Evolutionary conservation across 169 alveolate genomes (phyloP).

Genomic region (Eimeria brunetti): DNA sequence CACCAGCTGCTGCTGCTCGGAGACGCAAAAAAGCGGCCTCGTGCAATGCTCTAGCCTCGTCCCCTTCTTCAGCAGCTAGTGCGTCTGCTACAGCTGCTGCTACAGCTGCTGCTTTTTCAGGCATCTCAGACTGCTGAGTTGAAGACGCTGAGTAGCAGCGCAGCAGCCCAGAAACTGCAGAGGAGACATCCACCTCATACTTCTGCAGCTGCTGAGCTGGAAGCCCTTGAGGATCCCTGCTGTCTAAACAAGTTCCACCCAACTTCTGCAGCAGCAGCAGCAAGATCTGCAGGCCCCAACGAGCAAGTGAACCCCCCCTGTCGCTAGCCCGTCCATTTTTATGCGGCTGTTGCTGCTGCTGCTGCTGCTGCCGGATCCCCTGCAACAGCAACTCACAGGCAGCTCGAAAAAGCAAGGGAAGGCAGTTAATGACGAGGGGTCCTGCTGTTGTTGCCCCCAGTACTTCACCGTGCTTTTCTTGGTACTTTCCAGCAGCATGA

Average conservation of each 20-base stretch:
- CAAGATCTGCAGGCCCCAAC: constrained; percentile 42
- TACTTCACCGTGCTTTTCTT: neutral
- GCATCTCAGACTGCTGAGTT: neutral
- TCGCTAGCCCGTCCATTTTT: neutral
- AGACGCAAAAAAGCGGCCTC: constrained; percentile 40
- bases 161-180: constrained; percentile 53
- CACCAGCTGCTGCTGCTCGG: constrained; percentile 42
- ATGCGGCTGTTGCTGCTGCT: neutral
- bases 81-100: constrained; percentile 64
- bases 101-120: neutral
- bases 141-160: constrained; percentile 8
- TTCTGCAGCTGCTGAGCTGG: constrained; percentile 45
- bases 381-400: constrained; percentile 47
- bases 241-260: neutral
- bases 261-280: constrained; percentile 37
- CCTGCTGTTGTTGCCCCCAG: neutral
- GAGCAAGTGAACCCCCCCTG: neutral
- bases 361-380: constrained; percentile 44
- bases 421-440: neutral
- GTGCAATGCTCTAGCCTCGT: neutral
- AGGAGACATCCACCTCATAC: constrained; percentile 41
- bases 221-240: neutral
- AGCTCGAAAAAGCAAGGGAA: constrained; percentile 15
- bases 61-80: neutral
- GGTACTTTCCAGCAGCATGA: neutral